Conservation (phyloP, 768 basidiomycete species). For the Auriscalpium microsporum region DNA sequence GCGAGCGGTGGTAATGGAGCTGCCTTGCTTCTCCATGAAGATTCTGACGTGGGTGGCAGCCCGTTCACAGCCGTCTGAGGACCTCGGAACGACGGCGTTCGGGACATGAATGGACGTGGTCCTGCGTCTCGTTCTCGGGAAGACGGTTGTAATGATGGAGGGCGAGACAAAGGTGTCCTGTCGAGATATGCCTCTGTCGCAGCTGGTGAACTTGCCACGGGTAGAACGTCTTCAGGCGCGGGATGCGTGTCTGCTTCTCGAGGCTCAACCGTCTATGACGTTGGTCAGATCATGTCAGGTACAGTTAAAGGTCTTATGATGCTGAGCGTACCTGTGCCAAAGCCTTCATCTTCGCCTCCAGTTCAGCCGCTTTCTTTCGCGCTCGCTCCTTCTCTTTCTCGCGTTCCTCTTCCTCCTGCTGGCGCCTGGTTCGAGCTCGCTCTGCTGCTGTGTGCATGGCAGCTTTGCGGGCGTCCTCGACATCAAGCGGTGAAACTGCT, state of each 20-base stretch:
- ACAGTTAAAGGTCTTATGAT: neutral
- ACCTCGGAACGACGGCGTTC: constrained; percentile 13
- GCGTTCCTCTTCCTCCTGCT: constrained; percentile 77
- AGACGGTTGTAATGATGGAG: constrained; percentile 21
- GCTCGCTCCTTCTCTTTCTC: constrained; percentile 77
- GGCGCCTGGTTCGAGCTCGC: constrained; percentile 68
- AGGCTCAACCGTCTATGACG: too few relatives aligned
- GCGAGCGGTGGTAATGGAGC: constrained; percentile 24
- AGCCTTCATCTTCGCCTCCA: constrained; percentile 59
- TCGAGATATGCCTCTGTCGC: neutral
- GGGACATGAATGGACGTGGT: constrained; percentile 2
- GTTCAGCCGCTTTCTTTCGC: constrained; percentile 65
- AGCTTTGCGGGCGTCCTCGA: constrained; percentile 64
- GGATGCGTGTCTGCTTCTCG: too few relatives aligned
- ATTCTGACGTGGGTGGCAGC: constrained; percentile 26
- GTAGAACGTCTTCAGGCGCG: too few relatives aligned
- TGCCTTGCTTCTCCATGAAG: constrained; percentile 62
- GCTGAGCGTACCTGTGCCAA: neutral
- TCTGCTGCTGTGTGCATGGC: constrained; percentile 82
- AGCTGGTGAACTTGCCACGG: neutral
- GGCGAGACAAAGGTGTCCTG: constrained; percentile 11
- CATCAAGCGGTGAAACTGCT: constrained; percentile 17
- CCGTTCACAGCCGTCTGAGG: constrained; percentile 2
- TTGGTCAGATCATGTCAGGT: neutral
- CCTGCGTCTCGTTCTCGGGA: constrained; percentile 13